phyloP scores from a whole-genome alignment of 192 early-diverging fungal genomes.

The Backusella mclennaniae region DNA sequence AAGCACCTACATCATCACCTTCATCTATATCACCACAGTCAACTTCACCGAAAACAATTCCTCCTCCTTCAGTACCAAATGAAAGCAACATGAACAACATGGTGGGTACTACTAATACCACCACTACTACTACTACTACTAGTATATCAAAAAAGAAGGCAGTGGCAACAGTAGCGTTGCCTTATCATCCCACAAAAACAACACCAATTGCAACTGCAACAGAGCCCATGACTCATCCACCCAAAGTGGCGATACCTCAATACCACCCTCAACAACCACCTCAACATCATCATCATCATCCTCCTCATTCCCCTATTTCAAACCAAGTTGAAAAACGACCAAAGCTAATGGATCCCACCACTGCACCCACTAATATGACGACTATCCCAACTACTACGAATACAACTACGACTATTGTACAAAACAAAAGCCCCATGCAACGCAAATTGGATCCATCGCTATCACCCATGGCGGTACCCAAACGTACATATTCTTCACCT shows the following conservation, averaged over 20 bases:
- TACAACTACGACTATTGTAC: neutral
- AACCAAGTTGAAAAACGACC: neutral
- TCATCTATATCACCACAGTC: neutral
- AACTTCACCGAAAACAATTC: neutral
- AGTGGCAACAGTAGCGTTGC: neutral
- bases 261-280: neutral
- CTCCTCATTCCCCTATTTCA: neutral
- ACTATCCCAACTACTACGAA: too few species aligned
- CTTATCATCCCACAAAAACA: neutral
- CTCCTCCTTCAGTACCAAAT: neutral
- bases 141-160: neutral
- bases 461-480: neutral
- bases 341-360: neutral
- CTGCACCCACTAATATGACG: neutral
- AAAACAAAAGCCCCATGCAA: neutral
- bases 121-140: too few species aligned
- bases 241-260: neutral
- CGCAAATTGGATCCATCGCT: neutral
- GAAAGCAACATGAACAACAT: neutral
- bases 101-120: neutral
- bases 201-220: neutral
- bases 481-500: constrained; percentile 2
- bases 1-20: neutral
- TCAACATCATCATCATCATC: neutral
- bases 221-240: neutral